phyloP scores from a whole-genome alignment of 2,329 filamentous ascomycete genomes.

The Microdochium paspali region DNA sequence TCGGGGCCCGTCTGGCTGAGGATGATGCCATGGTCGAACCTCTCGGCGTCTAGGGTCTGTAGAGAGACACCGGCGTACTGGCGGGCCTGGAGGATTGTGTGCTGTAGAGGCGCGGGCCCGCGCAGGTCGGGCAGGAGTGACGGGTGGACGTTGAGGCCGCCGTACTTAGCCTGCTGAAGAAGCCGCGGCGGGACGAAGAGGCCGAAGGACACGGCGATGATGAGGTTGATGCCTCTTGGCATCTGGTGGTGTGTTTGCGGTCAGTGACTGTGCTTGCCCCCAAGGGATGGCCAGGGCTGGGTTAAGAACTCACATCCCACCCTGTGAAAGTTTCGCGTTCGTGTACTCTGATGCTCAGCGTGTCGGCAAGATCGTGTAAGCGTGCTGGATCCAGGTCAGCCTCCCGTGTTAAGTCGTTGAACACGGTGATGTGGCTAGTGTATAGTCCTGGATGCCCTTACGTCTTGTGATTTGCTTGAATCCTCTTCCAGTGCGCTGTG shows the following conservation, averaged over 20 bases:
- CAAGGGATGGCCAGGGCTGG: not conserved
- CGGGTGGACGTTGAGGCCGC: slow-evolving; percentile 88
- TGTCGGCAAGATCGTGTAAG: slow-evolving; percentile 54
- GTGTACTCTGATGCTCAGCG: slow-evolving; percentile 59
- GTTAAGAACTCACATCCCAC: slow-evolving; percentile 55
- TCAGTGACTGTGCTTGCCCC: not conserved
- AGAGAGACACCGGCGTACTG: slow-evolving; percentile 65
- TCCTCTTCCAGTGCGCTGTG: slow-evolving; percentile 69
- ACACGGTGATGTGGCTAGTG: no score
- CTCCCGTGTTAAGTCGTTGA: no score
- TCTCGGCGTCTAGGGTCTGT: slow-evolving; percentile 69
- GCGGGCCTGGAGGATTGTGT: slow-evolving; percentile 60
- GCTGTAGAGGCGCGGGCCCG: slow-evolving; percentile 79
- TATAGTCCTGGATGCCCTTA: slow-evolving; percentile 20
- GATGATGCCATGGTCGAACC: slow-evolving; percentile 73
- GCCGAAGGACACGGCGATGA: slow-evolving; percentile 91
- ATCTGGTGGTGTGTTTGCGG: slow-evolving; percentile 22
- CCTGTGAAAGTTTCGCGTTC: slow-evolving; percentile 72
- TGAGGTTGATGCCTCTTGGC: slow-evolving; percentile 57
- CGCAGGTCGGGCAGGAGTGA: slow-evolving; percentile 81
- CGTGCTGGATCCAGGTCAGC: slow-evolving; percentile 60
- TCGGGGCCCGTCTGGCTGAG: slow-evolving; percentile 59
- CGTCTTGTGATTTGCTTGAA: slow-evolving; percentile 58
- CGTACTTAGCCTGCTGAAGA: slow-evolving; percentile 61
- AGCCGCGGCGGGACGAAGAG: slow-evolving; percentile 76